Conservation (phyloP, 2,329 filamentous ascomycete genomes). For the Geosmithia flava region DNA sequence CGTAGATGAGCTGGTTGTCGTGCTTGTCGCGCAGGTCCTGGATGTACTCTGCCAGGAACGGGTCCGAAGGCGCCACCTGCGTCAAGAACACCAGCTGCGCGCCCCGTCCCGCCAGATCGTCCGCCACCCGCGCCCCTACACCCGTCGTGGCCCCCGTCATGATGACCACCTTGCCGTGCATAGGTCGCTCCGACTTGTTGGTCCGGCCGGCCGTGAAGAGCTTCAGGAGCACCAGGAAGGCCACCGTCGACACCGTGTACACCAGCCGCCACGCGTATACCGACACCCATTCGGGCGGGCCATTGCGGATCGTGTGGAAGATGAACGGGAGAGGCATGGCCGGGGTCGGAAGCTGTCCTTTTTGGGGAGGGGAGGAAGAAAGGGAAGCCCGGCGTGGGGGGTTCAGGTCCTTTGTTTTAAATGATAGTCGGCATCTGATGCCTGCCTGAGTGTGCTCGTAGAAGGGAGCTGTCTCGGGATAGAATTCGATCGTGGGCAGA, state of each 20-base stretch:
- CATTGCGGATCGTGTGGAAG: constrained; percentile 31
- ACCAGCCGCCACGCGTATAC: constrained; percentile 28
- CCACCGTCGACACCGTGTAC: constrained; percentile 22
- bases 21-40: constrained; percentile 70
- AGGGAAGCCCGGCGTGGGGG: neutral
- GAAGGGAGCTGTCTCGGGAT: neutral
- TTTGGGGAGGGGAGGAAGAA: neutral
- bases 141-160: constrained; percentile 92
- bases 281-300: constrained; percentile 35
- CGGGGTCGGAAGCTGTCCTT: neutral
- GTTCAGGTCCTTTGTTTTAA: neutral
- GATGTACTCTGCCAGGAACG: constrained; percentile 86
- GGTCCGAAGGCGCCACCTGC: constrained; percentile 65
- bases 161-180: constrained; percentile 91
- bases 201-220: constrained; percentile 62
- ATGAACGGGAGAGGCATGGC: constrained; percentile 41
- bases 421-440: neutral
- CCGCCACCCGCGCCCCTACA: constrained; percentile 67
- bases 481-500: neutral
- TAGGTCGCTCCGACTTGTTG: constrained; percentile 66
- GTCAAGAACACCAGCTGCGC: constrained; percentile 88
- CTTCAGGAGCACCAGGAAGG: constrained; percentile 43
- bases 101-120: constrained; percentile 65
- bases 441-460: neutral
- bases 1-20: constrained; percentile 80